These are phyloP conservation scores for Cephalotrichum gorgonifer DNA, from an alignment of 2,329 filamentous ascomycete genomes.

Conservation along the genomic window DNA sequence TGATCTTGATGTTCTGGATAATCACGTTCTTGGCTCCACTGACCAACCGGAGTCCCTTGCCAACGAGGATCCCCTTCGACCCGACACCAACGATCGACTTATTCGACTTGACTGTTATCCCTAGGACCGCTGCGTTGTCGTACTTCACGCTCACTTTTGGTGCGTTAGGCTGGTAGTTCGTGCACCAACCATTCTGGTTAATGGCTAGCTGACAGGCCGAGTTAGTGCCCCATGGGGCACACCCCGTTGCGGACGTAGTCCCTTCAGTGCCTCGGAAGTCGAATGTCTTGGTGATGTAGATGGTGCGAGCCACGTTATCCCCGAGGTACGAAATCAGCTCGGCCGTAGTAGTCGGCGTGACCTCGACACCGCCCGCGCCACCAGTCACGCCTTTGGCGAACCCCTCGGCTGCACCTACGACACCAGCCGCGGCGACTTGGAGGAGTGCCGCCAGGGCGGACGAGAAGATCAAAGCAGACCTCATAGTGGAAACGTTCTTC, in stretches of 20 bases:
- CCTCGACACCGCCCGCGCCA: conserved; percentile 42
- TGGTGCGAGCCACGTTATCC: conserved; percentile 41
- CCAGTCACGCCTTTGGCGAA: conserved; percentile 45
- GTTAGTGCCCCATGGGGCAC: conserved; percentile 45
- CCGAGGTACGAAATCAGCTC: conserved; percentile 50
- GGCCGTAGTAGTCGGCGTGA: conserved; percentile 39
- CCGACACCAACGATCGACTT: conserved; percentile 47
- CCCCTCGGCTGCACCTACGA: conserved; percentile 27
- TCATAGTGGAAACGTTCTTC: not conserved
- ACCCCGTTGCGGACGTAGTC: conserved; percentile 39
- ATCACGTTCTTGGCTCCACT: conserved; percentile 35
- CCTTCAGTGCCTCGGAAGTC: conserved; percentile 48
- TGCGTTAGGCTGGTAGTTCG: conserved; percentile 43
- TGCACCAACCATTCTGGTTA: conserved; percentile 48
- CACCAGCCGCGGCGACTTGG: conserved; percentile 15
- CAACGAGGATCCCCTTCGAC: conserved; percentile 41
- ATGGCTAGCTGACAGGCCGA: conserved; percentile 47
- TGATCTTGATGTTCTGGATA: conserved; percentile 48
- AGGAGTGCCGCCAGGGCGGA: conserved; percentile 13
- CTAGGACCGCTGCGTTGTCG: conserved; percentile 39
- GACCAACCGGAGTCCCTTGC: conserved; percentile 43
- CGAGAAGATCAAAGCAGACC: conserved; percentile 21
- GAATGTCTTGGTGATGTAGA: conserved; percentile 45
- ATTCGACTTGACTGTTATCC: conserved; percentile 44
- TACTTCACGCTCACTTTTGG: conserved; percentile 32